phyloP scores from a whole-genome alignment of 2,329 filamentous ascomycete genomes.

The Helicocarpus griseus region DNA sequence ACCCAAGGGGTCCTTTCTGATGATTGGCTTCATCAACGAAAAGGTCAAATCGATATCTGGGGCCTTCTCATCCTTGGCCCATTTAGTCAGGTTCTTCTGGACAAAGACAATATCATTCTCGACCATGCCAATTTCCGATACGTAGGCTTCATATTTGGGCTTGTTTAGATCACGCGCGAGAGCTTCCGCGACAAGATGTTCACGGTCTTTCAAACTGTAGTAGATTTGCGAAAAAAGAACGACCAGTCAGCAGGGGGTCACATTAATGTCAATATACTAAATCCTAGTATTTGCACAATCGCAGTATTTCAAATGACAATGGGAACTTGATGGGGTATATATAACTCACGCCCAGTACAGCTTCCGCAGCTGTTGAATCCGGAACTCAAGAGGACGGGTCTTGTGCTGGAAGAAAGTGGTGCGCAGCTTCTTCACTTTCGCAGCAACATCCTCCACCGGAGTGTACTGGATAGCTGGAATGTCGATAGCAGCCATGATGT shows the following conservation, averaged over 20 bases:
- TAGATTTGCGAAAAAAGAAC: neutral
- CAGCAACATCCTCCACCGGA: constrained; percentile 55
- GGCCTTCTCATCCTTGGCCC: constrained; percentile 71
- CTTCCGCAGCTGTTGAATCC: constrained; percentile 77
- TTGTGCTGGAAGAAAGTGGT: constrained; percentile 66
- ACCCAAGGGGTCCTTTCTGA: constrained; percentile 82
- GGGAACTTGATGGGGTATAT: neutral
- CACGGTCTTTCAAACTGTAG: constrained; percentile 60
- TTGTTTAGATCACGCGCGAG: constrained; percentile 71
- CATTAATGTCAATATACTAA: constrained; percentile 6
- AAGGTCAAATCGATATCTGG: constrained; percentile 60
- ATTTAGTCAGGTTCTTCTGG: constrained; percentile 67
- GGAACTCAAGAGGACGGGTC: constrained; percentile 74
- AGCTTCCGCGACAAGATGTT: constrained; percentile 62
- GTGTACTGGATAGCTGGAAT: constrained; percentile 49
- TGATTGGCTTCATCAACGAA: constrained; percentile 59
- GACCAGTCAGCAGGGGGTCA: neutral
- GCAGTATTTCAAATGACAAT: neutral
- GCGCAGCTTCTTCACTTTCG: constrained; percentile 51
- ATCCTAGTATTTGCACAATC: neutral
- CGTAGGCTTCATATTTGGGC: constrained; percentile 60
- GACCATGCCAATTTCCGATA: constrained; percentile 68
- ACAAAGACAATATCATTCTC: constrained; percentile 73
- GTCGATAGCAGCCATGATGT: constrained; percentile 17
- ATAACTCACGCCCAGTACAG: constrained; percentile 80